Evolutionary conservation across 495 filamentous ascomycete genomes (phyloP).

Genomic region (Xylaria flabelliformis): DNA sequence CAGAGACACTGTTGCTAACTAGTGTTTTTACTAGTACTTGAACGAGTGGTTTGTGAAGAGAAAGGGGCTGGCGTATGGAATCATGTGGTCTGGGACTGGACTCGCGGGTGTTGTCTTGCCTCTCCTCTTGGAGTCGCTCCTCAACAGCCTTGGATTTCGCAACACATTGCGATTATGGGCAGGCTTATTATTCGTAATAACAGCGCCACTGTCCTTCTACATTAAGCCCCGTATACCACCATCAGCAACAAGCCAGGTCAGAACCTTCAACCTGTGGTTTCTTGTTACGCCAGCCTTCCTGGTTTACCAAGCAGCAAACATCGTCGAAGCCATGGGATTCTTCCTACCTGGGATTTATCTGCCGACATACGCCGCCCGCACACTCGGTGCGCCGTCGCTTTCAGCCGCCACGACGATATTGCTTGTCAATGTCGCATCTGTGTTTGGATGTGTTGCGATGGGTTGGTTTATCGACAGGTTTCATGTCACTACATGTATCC

Average conservation of each 20-base stretch:
- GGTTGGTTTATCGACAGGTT: conserved; percentile 65
- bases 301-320: conserved; percentile 61
- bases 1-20: conserved; percentile 1
- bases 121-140: conserved; percentile 56
- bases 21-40: conserved; percentile 41
- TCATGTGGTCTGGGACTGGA: conserved; percentile 58
- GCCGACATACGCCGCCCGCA: conserved; percentile 53
- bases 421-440: conserved; percentile 61
- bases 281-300: conserved; percentile 53
- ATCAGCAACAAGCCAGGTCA: conserved; percentile 43
- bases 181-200: conserved; percentile 52
- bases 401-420: conserved; percentile 57
- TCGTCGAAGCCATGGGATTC: conserved; percentile 67
- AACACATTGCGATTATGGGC: conserved; percentile 63
- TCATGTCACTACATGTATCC: conserved; percentile 63
- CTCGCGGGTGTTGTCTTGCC: conserved; percentile 53
- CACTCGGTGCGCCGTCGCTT: conserved; percentile 44
- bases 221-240: conserved; percentile 64
- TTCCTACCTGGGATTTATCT: conserved; percentile 70
- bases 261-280: conserved; percentile 53
- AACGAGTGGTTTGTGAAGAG: conserved; percentile 64
- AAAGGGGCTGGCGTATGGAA: conserved; percentile 62
- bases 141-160: conserved; percentile 60
- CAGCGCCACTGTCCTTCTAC: conserved; percentile 62
- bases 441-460: conserved; percentile 61